Evolutionary conservation across 805 yeast genomes (phyloP), one percentile per base, ranked within the genome.

Genomic region (Isabelozyma heimii): DNA sequence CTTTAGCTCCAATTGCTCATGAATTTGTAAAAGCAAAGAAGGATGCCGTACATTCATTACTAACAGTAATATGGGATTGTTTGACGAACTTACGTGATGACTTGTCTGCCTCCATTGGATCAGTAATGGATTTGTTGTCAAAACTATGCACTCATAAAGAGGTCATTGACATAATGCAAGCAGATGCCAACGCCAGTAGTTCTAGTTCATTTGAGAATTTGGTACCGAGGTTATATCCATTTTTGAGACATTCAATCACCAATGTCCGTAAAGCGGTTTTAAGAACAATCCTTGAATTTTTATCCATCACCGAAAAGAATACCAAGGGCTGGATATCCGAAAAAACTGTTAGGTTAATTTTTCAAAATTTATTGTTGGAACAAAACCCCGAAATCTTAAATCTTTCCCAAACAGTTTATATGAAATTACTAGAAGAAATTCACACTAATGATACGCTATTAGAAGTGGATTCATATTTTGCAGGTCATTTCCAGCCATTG

Each of bases 161-260:
- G 60, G 97, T 91, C 5, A 71, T 91, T 38, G 84, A 82, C 9
- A 77, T 84, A 24, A 80, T 94, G 75, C 86, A 84, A 56, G 70
- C 73, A 17, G 81, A 82, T 52, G 87, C 94, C 3, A 52, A 60
- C 1, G 67, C 70, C 12, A 76, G 80, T 52, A 70, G 77, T 53
- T 64, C 37, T 69, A 80, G 80, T 62, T 80, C 91, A 1, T 88
- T 92, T 59, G 83, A 84, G 42, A 73, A 74, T 43, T 71, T 94
- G 50, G 90, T 94, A n/a, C 98, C 99, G 2, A 81, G 92, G 55
- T 73, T 94, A 37, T 92, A 85, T 60, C 97, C 97, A 17, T 94
- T 94, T 60, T 75, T 94, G 53, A 81, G 99, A 55, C 99, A 94
- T 67, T 90, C 98, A 1, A 91, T 94, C 50, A 80, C 91, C 1